Evolutionary conservation across 768 basidiomycete genomes (phyloP).

Genomic region (Hygrocybe punicea): DNA sequence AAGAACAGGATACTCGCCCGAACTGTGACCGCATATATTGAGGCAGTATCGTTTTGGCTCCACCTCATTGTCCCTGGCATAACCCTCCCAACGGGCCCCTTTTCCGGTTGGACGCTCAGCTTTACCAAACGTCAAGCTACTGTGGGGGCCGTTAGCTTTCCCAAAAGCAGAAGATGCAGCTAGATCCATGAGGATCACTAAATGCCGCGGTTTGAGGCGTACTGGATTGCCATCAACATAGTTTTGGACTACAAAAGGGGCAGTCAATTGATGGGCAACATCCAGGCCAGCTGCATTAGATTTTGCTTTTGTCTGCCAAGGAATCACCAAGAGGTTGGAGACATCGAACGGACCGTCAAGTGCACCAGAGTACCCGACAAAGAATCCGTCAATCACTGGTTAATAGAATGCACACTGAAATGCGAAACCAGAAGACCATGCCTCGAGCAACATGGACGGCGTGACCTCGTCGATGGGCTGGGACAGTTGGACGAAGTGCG

Average conservation of each 20-base stretch:
- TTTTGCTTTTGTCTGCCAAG: slow-evolving; percentile 2
- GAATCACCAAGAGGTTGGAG: background rate
- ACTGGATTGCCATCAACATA: background rate
- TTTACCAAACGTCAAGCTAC: background rate
- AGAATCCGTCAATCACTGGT: background rate
- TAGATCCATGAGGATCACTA: slow-evolving; percentile 8
- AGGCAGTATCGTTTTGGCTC: background rate
- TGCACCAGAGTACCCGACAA: slow-evolving; percentile 1
- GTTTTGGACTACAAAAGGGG: background rate
- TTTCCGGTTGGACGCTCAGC: slow-evolving; percentile 1
- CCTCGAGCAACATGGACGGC: background rate
- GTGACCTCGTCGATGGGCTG: background rate
- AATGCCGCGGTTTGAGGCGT: background rate
- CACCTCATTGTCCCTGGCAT: background rate
- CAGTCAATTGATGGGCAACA: background rate
- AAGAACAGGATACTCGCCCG: background rate
- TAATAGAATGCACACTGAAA: slow-evolving; percentile 2
- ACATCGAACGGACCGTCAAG: slow-evolving; percentile 5
- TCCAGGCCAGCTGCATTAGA: background rate
- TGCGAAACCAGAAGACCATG: slow-evolving; percentile 2
- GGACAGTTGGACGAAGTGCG: slow-evolving; percentile 4
- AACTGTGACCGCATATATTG: background rate
- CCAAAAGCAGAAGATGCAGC: slow-evolving; percentile 1
- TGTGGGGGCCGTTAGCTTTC: background rate
- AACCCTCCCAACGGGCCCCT: background rate